phyloP scores from a whole-genome alignment of 2,329 filamentous ascomycete species.

The Decorospora gaudefroyi region DNA sequence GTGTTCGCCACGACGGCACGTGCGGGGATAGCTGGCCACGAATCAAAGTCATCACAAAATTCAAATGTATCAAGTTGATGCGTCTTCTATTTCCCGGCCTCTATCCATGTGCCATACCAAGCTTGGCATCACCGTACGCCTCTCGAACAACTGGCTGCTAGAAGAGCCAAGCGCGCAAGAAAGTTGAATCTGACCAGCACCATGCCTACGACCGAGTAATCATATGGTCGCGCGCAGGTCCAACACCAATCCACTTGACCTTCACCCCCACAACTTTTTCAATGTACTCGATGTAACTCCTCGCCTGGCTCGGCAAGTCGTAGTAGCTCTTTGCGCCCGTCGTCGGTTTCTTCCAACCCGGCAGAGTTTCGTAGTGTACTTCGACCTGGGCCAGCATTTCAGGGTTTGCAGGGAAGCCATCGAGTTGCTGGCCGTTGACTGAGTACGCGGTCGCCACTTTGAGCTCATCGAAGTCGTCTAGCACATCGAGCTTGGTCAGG shows the following conservation, averaged over 20 bases:
- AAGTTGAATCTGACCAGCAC: not conserved
- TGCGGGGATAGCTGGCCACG: no score
- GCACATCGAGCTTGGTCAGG: constrained; percentile 69
- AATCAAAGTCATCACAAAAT: no score
- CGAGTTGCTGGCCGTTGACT: constrained; percentile 59
- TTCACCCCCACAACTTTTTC: constrained; percentile 67
- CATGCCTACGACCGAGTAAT: constrained; percentile 54
- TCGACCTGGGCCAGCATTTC: constrained; percentile 62
- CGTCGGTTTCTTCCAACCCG: constrained; percentile 70
- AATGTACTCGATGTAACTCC: constrained; percentile 69
- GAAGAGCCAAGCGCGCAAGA: no score
- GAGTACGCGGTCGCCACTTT: constrained; percentile 75
- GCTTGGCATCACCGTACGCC: no score
- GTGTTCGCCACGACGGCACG: no score
- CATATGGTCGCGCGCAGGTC: constrained; percentile 67
- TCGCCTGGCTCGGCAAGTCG: constrained; percentile 66
- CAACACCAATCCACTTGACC: constrained; percentile 69
- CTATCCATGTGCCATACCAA: no score
- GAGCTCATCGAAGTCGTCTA: constrained; percentile 74
- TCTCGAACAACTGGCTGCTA: no score
- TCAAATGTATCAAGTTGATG: no score
- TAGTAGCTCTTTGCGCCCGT: constrained; percentile 63
- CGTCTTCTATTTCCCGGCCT: no score
- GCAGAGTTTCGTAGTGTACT: constrained; percentile 69
- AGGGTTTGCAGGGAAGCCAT: constrained; percentile 69